Evolutionary conservation across 2,329 filamentous ascomycete genomes (phyloP), one percentile per base, ranked within the genome.

Genomic region (Colletotrichum scovillei): DNA sequence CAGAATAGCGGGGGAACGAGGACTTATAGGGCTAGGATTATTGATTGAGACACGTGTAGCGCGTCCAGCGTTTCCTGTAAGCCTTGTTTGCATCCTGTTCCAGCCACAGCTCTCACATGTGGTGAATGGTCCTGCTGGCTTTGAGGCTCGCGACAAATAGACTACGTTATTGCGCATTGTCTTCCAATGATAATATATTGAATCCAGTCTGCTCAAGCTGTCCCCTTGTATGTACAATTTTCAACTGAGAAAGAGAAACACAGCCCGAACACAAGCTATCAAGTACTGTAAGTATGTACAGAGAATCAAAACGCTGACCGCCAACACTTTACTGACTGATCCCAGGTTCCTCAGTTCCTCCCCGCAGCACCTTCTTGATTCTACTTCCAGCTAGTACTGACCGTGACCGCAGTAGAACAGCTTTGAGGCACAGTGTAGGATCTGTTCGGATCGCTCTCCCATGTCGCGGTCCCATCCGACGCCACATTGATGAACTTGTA

Each of bases 401-500:
- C 77, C 22, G 72, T 74, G 0, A 74, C 76, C 3, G 72, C 73
- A 8, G 74, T 69, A 3, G 64, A 72, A 64, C 79, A 82, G 24
- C 77, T 67, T 9, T 46, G 62, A 0, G 79, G 77, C 8, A 83
- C 79, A 38, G 80, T 81, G 70, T 79, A 84, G 0, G 78, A 80
- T 52, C 83, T 77, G 65, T 86, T 86, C 0, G 83, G 82, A 26
- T 90, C 90, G 64, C 84, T 87, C 80, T 92, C 90, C 90, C 90
- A 92, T 0, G 82, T 85, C 5, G 90, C 82, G 0, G 79, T 81
- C 0, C 90, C 89, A 76, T 84, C 82, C 1, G 78, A 79, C n/a
- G 82, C 84, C 55, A 89, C 86, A 75, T 87, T 87, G 75, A 93
- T 85, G 76, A 89, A 93, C 80, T 92, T 92, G 79, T 92, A 92